phyloP scores from a whole-genome alignment of 192 early-diverging fungal genomes.

The Phycomyces nitens region DNA sequence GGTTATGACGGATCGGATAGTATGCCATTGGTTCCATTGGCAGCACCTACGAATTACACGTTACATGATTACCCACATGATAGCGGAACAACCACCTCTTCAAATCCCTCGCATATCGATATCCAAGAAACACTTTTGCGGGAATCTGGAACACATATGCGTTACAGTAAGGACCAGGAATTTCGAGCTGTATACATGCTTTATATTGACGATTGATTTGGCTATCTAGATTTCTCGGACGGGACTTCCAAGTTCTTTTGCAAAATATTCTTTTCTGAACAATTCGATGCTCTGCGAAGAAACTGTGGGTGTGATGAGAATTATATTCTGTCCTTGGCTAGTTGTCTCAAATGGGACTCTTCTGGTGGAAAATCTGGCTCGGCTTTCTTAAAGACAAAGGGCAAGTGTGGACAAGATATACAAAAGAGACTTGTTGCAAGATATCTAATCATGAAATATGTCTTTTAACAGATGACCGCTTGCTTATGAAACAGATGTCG shows the following conservation, averaged over 20 bases:
- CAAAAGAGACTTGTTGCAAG: too few relatives aligned
- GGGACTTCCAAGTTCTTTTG: conserved; percentile 79
- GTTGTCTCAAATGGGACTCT: conserved; percentile 84
- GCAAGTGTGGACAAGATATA: conserved; percentile 35
- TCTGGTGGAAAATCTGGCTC: conserved; percentile 91
- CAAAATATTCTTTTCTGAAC: conserved; percentile 87
- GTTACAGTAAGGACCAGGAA: conserved; percentile 66
- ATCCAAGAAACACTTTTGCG: conserved; percentile 64
- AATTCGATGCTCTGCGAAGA: conserved; percentile 86
- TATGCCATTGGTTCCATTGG: background rate
- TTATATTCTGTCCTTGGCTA: conserved; percentile 80
- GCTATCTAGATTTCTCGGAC: conserved; percentile 58
- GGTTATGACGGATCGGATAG: conserved; percentile 10
- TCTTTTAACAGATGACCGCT: conserved; percentile 67
- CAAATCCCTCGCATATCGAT: conserved; percentile 32
- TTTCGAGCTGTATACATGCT: background rate
- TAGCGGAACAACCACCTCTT: background rate
- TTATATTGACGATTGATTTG: background rate
- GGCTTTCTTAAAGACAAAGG: conserved; percentile 81
- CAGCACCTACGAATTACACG: background rate
- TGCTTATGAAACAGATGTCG: conserved; percentile 89
- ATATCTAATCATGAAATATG: conserved; percentile 3
- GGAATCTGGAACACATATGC: conserved; percentile 71
- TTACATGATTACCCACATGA: conserved; percentile 9
- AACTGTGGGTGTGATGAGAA: conserved; percentile 81